Conservation (phyloP, 2,329 filamentous ascomycete genomes). For the Lecanicillium sp. region DNA sequence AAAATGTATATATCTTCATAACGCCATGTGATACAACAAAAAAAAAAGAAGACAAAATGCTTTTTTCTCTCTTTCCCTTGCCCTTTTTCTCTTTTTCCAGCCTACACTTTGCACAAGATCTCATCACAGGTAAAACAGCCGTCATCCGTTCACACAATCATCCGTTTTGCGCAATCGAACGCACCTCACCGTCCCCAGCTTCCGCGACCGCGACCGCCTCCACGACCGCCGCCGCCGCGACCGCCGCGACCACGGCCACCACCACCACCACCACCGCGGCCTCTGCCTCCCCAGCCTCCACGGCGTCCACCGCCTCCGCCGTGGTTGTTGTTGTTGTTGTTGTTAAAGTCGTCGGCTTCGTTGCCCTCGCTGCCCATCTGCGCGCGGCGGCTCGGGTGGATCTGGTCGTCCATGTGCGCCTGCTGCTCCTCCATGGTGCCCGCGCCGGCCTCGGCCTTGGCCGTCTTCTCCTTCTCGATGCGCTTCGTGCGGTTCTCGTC, state of each 20-base stretch:
- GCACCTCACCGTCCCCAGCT: constrained; percentile 6
- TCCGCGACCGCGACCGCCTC: constrained; percentile 7
- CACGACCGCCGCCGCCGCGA: constrained; percentile 2
- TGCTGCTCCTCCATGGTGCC: constrained; percentile 21
- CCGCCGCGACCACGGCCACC: neutral
- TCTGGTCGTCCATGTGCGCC: constrained; percentile 29
- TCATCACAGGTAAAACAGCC: too few relatives aligned
- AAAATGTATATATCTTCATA: neutral
- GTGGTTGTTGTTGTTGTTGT: neutral
- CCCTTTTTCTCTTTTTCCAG: constrained; percentile 4
- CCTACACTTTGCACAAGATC: neutral
- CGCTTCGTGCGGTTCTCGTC: constrained; percentile 55
- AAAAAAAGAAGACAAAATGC: constrained; percentile 1
- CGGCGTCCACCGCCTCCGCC: neutral
- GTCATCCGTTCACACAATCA: too few relatives aligned
- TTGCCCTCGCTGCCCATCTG: constrained; percentile 19
- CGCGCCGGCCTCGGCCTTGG: constrained; percentile 24
- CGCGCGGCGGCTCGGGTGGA: constrained; percentile 48
- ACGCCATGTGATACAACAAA: constrained; percentile 7
- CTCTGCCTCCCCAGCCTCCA: neutral
- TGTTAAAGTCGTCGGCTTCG: neutral
- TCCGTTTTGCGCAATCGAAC: too few relatives aligned
- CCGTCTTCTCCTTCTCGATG: constrained; percentile 40
- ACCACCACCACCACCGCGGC: constrained; percentile 6
- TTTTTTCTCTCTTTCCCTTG: too few relatives aligned